Conservation (phyloP, 345 rosid species). For the Psidium friedrichsthalianum region DNA sequence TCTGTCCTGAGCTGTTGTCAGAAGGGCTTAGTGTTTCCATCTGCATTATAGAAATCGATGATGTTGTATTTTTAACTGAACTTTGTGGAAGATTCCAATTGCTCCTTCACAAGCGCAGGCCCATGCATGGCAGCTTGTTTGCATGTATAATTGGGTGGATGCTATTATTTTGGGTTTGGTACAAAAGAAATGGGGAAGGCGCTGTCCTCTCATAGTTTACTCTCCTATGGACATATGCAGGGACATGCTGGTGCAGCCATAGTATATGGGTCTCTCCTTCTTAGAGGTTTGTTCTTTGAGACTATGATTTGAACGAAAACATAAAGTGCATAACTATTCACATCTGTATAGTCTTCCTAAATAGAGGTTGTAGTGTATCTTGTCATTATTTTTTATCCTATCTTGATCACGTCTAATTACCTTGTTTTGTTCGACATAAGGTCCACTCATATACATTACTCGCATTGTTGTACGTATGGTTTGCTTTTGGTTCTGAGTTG, state of each 20-base stretch:
- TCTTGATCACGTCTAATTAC: neutral
- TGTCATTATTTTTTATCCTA: neutral
- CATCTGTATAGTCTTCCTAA: neutral
- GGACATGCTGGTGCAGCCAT: constrained; percentile 92
- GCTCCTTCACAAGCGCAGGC: neutral
- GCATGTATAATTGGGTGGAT: neutral
- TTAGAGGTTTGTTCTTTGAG: constrained; percentile 43
- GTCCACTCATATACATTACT: neutral
- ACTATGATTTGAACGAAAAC: neutral
- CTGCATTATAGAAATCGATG: neutral
- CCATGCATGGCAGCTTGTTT: neutral
- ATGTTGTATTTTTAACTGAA: neutral
- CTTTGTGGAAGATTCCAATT: neutral
- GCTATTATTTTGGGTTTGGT: neutral
- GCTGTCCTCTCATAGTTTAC: neutral
- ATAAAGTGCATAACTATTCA: neutral
- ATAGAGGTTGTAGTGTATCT: neutral
- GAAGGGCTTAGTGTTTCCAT: neutral
- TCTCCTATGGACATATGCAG: constrained; percentile 23
- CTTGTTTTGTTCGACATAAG: neutral
- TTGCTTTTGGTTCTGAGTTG: too few relatives aligned
- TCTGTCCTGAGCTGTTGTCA: neutral
- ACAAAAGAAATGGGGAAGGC: neutral
- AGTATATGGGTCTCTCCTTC: constrained; percentile 85
- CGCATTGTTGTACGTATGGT: too few relatives aligned